These are phyloP conservation scores for Theobroma cacao DNA, from an alignment of 345 rosid genomes.

Conservation along the genomic window DNA sequence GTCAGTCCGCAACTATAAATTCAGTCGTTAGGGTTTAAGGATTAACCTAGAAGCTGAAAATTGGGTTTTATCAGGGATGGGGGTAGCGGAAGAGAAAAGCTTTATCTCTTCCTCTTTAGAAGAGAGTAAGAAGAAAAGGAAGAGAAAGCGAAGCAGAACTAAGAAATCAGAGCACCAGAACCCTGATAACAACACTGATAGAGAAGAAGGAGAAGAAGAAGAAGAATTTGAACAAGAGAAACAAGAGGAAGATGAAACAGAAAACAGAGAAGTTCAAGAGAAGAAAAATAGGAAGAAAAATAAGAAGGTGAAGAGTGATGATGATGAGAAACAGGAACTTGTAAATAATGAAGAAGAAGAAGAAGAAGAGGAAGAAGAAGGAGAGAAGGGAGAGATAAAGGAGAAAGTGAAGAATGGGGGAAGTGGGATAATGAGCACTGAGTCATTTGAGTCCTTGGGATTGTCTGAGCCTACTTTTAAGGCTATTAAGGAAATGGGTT, in stretches of 20 bases:
- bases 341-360: constrained; percentile 13
- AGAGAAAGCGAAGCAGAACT: constrained; percentile 37
- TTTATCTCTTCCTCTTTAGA: constrained; percentile 12
- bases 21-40: constrained; percentile 4
- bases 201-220: neutral
- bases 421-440: constrained; percentile 79
- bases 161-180: constrained; percentile 25
- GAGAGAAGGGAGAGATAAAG: neutral
- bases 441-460: constrained; percentile 64
- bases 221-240: constrained; percentile 14
- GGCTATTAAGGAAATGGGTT: constrained; percentile 79
- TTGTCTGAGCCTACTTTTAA: constrained; percentile 62
- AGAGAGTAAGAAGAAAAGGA: constrained; percentile 36
- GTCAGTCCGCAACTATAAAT: neutral
- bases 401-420: constrained; percentile 24
- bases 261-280: neutral
- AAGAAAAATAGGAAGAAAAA: constrained; percentile 17
- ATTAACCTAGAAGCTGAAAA: neutral
- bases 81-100: constrained; percentile 22
- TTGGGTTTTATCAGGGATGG: constrained; percentile 19
- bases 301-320: constrained; percentile 26
- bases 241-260: neutral
- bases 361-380: constrained; percentile 5
- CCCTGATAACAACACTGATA: neutral
- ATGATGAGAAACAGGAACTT: neutral